Percentiles rank a stretch among this genome's conserved stretches.
phyloP scores from a whole-genome alignment of 768 basidiomycete species.

The Paxillus involutus region DNA sequence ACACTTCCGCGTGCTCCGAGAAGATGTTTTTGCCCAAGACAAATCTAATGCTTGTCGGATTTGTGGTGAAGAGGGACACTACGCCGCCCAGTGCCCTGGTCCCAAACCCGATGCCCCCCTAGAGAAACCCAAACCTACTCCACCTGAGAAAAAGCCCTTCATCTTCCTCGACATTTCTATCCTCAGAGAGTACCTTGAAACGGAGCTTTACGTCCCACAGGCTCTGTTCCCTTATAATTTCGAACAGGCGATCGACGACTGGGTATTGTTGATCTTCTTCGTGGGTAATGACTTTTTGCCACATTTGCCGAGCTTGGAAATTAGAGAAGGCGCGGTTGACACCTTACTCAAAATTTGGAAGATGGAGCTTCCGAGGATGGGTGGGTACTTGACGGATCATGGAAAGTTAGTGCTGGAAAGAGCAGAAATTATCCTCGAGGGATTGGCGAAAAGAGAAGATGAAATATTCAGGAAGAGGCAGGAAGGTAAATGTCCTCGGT shows the following conservation, averaged over 20 bases:
- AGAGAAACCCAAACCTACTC: conserved; percentile 43
- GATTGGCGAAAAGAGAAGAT: conserved; percentile 91
- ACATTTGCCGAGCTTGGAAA: conserved; percentile 96
- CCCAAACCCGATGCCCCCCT: conserved; percentile 59
- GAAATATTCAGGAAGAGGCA: conserved; percentile 91
- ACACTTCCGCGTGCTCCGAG: conserved; percentile 94
- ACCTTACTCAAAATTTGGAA: conserved; percentile 96
- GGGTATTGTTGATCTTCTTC: conserved; percentile 99
- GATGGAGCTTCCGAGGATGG: conserved; percentile 90
- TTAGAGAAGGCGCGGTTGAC: conserved; percentile 98
- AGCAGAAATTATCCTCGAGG: conserved; percentile 93
- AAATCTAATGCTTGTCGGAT: conserved; percentile 80
- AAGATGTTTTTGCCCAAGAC: conserved; percentile 94
- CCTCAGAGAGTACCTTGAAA: conserved; percentile 96
- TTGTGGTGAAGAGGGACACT: conserved; percentile 94
- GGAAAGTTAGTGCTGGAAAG: conserved; percentile 83
- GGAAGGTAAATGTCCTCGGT: conserved; percentile 67
- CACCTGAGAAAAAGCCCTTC: conserved; percentile 82
- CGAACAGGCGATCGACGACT: conserved; percentile 98
- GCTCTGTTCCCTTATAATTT: conserved; percentile 84
- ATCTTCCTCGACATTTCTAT: conserved; percentile 98
- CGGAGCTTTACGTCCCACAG: conserved; percentile 85
- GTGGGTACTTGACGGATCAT: conserved; percentile 94
- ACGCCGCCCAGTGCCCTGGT: conserved; percentile 92
- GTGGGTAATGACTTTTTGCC: conserved; percentile 99